These are phyloP conservation scores for Lasiodiplodia theobromae DNA, from an alignment of 2,329 filamentous ascomycete species.

Conservation along the genomic window DNA sequence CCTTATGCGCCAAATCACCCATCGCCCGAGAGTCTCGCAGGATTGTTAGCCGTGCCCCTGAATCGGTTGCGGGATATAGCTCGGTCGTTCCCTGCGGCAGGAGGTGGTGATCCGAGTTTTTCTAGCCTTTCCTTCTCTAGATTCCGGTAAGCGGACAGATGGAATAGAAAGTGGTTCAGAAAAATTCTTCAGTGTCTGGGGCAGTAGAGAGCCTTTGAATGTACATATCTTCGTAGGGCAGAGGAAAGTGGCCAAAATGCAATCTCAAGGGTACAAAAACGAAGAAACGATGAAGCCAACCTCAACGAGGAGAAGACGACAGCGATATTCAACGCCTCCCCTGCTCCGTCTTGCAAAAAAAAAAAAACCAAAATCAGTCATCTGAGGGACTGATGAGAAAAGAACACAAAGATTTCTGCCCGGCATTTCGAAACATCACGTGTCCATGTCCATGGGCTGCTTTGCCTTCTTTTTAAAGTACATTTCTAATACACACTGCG, in stretches of 20 bases:
- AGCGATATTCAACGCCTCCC: constrained; percentile 16
- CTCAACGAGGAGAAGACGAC: constrained; percentile 3
- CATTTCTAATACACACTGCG: constrained; percentile 27
- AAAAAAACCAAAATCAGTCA: neutral
- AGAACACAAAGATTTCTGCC: constrained; percentile 14
- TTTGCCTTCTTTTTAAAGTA: constrained; percentile 23
- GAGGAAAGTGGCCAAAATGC: constrained; percentile 11
- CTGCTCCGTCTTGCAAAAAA: constrained; percentile 15
- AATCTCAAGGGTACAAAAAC: constrained; percentile 14
- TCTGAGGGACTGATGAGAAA: constrained; percentile 10
- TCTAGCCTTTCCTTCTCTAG: neutral
- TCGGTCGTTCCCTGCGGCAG: constrained; percentile 56
- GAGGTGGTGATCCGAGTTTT: neutral
- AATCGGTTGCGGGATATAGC: constrained; percentile 65
- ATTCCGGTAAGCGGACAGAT: neutral
- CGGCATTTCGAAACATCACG: neutral
- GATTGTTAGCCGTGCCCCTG: constrained; percentile 63
- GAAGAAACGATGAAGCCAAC: constrained; percentile 5
- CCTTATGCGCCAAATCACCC: constrained; percentile 55
- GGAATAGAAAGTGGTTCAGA: neutral
- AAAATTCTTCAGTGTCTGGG: neutral
- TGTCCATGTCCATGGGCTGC: constrained; percentile 8
- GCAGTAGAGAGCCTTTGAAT: constrained; percentile 8
- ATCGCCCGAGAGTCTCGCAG: constrained; percentile 63
- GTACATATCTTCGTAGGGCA: constrained; percentile 14